Conservation (phyloP, 495 filamentous ascomycete species). For the Penicillium samsonianum region DNA sequence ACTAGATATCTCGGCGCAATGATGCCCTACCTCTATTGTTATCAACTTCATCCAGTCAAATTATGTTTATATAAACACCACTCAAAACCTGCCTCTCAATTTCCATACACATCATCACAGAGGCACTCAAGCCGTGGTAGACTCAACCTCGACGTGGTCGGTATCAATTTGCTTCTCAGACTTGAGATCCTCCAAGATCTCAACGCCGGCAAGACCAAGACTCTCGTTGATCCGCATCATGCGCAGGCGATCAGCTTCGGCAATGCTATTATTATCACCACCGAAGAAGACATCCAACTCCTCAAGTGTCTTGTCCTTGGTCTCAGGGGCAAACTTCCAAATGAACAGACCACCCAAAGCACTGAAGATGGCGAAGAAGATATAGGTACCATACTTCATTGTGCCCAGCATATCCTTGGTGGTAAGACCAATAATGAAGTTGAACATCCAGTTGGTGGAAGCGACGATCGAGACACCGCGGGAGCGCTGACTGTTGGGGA, state of each 20-base stretch:
- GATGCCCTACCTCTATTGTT: too few species aligned
- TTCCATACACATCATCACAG: neutral
- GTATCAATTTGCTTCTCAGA: conserved; percentile 18
- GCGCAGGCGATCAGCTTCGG: conserved; percentile 27
- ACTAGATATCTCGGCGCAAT: too few species aligned
- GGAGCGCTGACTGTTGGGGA: conserved; percentile 43
- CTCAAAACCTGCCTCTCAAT: neutral
- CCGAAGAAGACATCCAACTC: conserved; percentile 54
- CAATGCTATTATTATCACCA: conserved; percentile 32
- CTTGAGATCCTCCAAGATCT: conserved; percentile 34
- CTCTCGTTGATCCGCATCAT: conserved; percentile 37
- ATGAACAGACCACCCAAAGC: conserved; percentile 49
- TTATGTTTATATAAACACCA: too few species aligned
- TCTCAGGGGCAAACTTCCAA: conserved; percentile 56
- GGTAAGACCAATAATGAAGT: conserved; percentile 47
- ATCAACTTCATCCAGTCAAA: too few species aligned
- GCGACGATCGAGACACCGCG: conserved; percentile 40
- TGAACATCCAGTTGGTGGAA: conserved; percentile 49
- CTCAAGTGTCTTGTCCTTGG: conserved; percentile 58
- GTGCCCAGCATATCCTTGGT: conserved; percentile 41
- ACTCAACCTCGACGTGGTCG: conserved; percentile 15
- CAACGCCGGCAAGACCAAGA: conserved; percentile 29
- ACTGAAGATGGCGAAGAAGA: conserved; percentile 51
- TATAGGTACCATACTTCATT: conserved; percentile 47
- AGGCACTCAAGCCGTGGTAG: neutral